Evolutionary conservation across 805 yeast species (phyloP).

Genomic region (Candida golubevii): DNA sequence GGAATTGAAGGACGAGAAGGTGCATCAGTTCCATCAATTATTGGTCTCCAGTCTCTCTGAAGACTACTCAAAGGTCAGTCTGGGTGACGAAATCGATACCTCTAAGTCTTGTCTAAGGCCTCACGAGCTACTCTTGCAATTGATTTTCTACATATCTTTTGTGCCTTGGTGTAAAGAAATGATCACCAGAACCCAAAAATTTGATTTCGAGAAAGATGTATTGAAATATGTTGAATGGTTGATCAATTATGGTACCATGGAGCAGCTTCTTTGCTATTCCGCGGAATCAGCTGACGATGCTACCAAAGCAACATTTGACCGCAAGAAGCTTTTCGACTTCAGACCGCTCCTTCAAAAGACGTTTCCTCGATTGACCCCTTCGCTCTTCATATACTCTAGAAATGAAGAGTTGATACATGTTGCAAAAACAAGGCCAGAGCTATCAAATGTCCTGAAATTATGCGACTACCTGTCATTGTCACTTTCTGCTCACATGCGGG

Average conservation of each 20-base stretch:
- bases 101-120: conserved; percentile 29
- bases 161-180: conserved; percentile 64
- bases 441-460: conserved; percentile 28
- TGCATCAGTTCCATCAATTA: conserved; percentile 33
- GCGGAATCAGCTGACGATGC: conserved; percentile 49
- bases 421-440: conserved; percentile 23
- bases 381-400: conserved; percentile 49
- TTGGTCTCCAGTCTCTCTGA: conserved; percentile 32
- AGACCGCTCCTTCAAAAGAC: conserved; percentile 63
- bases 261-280: conserved; percentile 56
- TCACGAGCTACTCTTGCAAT: conserved; percentile 41
- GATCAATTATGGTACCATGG: conserved; percentile 65
- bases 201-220: conserved; percentile 53
- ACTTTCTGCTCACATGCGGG: conserved; percentile 22
- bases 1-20: conserved; percentile 35
- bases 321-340: conserved; percentile 57
- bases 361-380: conserved; percentile 53
- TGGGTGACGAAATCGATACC: conserved; percentile 26
- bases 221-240: conserved; percentile 56
- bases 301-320: conserved; percentile 33
- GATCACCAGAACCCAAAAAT: conserved; percentile 35
- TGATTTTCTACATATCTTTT: conserved; percentile 53
- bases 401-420: conserved; percentile 27
- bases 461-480: conserved; percentile 22
- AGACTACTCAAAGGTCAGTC: conserved; percentile 22